Evolutionary conservation across 441 rosid species (phyloP).

Genomic region (Corymbia citriodora): DNA sequence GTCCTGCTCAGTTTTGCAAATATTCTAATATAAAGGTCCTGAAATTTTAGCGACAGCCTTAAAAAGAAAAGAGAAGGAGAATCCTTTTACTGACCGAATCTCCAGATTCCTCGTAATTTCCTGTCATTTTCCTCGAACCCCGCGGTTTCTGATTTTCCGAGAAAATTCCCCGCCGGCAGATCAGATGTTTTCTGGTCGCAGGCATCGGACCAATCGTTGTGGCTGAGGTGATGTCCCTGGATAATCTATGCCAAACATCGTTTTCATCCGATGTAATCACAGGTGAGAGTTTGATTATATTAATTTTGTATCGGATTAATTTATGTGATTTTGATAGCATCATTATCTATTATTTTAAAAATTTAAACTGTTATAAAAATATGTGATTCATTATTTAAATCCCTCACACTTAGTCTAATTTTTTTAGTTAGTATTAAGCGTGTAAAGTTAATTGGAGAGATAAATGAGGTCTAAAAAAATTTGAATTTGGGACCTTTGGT

Average conservation of each 20-base stretch:
- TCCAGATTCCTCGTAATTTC: not conserved
- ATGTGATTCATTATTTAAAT: too few relatives aligned
- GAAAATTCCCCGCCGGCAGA: not conserved
- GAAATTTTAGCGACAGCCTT: not conserved
- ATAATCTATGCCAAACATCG: not conserved
- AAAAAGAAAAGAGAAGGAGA: too few relatives aligned
- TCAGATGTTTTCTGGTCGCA: not conserved
- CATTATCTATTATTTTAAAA: too few relatives aligned
- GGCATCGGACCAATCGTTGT: not conserved
- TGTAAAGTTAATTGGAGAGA: too few relatives aligned
- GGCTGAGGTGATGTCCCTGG: not conserved
- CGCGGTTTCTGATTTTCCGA: not conserved
- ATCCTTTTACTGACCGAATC: not conserved
- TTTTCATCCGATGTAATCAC: not conserved
- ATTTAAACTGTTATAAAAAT: too few relatives aligned
- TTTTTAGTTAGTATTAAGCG: too few relatives aligned
- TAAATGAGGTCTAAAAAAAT: too few relatives aligned
- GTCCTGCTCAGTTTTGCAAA: not conserved
- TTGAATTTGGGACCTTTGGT: too few relatives aligned
- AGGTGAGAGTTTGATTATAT: too few relatives aligned
- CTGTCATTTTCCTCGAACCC: conserved; percentile 2
- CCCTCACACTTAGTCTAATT: too few relatives aligned
- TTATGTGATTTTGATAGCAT: not conserved
- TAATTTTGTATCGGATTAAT: not conserved
- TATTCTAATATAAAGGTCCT: not conserved